Evolutionary conservation across 176 grass and related monocot species (phyloP), one percentile per base, ranked within the genome.

Genomic region (Paspalum vaginatum): DNA sequence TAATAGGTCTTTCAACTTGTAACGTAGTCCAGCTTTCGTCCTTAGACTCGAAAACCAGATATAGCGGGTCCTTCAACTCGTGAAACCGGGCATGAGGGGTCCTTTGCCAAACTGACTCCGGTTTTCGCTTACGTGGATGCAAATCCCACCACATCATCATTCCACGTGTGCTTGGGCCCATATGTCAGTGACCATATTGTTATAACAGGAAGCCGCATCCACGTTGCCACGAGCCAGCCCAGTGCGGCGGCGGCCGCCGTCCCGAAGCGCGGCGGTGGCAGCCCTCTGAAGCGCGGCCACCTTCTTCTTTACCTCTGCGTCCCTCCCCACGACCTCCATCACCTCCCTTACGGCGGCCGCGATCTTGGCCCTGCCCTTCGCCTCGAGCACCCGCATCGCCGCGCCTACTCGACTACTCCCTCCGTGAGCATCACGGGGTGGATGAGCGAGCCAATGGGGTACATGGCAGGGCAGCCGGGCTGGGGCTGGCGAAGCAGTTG

Each of bases 401-500:
- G 61, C 91, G 1, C 83, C 83, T 0, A 70, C 41, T 0, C 85
- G n/a, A n/a, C n/a, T n/a, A n/a, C n/a, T n/a, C n/a, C 83, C 0
- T 88, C 85, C 0, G 81, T 3, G 0, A 94, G 70, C 86, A 94
- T 68, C 7, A 94, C 72, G 7, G 48, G 45, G 37, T 71, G 20
- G 18, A 87, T 83, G 2, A 94, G 77, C 0, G 92, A 89, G 0
- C 92, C 92, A 56, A 94, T 61, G 1, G 77, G 72, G 78, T 77
- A 89, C 14, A 87, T 77, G 7, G 25, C 61, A 0, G 89, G 88
- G 0, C 17, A 41, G 3, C 55, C 66, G 0, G 54, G 71, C 20
- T 84, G 70, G 39, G 65, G 62, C n/a, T 16, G 68, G 4, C 61
- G 77, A 93, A 97, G 12, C 85, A 75, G 75, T 97, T 97, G 25